A percentile compares a stretch with the other conserved stretches of the same genome.
Evolutionary conservation across 2,329 filamentous ascomycete genomes (phyloP).

Genomic region (Pseudocercospora macadamiae): DNA sequence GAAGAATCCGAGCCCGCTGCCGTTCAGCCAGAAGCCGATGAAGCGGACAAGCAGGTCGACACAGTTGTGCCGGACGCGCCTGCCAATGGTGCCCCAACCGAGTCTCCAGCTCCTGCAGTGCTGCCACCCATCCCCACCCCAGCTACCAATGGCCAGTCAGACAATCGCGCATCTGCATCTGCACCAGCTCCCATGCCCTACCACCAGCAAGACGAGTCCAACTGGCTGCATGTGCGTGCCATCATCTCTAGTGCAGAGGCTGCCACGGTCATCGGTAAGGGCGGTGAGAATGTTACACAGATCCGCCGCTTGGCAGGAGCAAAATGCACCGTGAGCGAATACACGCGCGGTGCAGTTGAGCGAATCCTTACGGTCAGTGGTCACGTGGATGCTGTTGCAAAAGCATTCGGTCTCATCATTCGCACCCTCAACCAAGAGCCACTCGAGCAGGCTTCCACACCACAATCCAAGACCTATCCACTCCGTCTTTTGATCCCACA

Average conservation of each 20-base stretch:
- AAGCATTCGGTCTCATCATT: constrained; percentile 98
- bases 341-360: constrained; percentile 94
- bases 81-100: constrained; percentile 47
- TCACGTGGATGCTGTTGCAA: constrained; percentile 92
- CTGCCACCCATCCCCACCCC: constrained; percentile 15
- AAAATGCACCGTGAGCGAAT: constrained; percentile 98
- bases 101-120: constrained; percentile 15
- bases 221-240: constrained; percentile 95
- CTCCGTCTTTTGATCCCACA: constrained; percentile 93
- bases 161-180: constrained; percentile 50
- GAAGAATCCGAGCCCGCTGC: constrained; percentile 46
- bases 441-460: constrained; percentile 81
- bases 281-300: constrained; percentile 96
- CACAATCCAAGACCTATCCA: constrained; percentile 96
- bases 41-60: constrained; percentile 64
- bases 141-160: constrained; percentile 51
- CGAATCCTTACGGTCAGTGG: constrained; percentile 97
- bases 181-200: constrained; percentile 45
- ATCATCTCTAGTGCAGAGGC: constrained; percentile 98
- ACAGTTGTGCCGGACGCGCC: constrained; percentile 68
- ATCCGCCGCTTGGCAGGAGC: constrained; percentile 93
- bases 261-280: constrained; percentile 97
- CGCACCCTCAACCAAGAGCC: constrained; percentile 97
- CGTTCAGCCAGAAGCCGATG: constrained; percentile 49
- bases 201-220: constrained; percentile 79